phyloP scores from a whole-genome alignment of 1,284 basidiomycete genomes.

The Ceratobasidium papillatum region DNA sequence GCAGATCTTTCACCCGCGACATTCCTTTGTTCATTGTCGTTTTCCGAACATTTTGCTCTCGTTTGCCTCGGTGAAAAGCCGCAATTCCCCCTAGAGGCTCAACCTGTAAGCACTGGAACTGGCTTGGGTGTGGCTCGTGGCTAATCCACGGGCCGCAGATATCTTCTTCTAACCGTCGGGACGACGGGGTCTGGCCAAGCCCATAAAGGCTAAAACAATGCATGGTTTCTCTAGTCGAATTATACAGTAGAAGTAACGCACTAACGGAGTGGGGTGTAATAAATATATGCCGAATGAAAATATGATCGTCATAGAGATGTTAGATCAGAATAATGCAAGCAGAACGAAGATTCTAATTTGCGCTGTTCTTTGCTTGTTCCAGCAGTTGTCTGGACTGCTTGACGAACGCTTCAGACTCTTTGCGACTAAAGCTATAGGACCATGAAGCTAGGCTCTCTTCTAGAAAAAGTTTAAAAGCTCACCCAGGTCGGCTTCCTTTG shows the following conservation, averaged over 20 bases:
- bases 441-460: not conserved
- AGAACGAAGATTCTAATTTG: conserved; percentile 11
- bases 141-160: too few species aligned
- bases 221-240: not conserved
- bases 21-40: too few species aligned
- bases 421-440: conserved; percentile 71
- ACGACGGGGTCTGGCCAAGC: too few species aligned
- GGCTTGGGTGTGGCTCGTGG: too few species aligned
- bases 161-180: too few species aligned
- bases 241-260: not conserved
- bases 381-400: conserved; percentile 59
- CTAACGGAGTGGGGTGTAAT: conserved; percentile 1
- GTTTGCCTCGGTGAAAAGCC: too few species aligned
- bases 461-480: conserved; percentile 49
- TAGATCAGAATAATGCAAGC: not conserved
- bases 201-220: too few species aligned
- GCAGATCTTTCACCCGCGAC: too few species aligned
- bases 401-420: conserved; percentile 75
- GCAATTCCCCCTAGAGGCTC: too few species aligned
- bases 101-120: too few species aligned
- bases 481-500: conserved; percentile 81
- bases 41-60: too few species aligned
- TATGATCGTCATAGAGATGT: not conserved
- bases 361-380: conserved; percentile 23
- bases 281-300: not conserved